Percentiles rank a stretch among this genome's conserved stretches.
phyloP scores from a whole-genome alignment of 2,329 filamentous ascomycete genomes.

The Fragosphaeria purpurea region DNA sequence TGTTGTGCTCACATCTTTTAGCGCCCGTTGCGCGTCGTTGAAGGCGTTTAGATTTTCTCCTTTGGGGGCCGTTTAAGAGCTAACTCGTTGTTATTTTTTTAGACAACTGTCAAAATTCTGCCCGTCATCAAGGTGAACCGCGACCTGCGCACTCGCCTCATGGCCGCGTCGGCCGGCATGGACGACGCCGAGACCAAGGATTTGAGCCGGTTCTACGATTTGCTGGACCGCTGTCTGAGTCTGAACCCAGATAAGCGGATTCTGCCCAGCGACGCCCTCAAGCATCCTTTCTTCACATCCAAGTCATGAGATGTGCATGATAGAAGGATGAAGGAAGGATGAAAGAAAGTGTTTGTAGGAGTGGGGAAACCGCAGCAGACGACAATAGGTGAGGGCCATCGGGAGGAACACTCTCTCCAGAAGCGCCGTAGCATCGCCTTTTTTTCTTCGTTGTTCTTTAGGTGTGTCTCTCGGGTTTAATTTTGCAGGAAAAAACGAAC shows the following conservation, averaged over 20 bases:
- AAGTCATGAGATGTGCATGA: constrained; percentile 15
- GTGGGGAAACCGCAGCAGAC: no score
- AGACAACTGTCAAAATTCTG: constrained; percentile 60
- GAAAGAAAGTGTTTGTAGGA: no score
- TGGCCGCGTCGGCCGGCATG: constrained; percentile 64
- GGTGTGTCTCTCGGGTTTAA: no score
- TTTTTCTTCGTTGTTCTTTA: no score
- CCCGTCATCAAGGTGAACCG: constrained; percentile 64
- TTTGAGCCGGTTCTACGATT: constrained; percentile 71
- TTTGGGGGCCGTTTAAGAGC: constrained; percentile 8
- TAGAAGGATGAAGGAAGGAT: not conserved
- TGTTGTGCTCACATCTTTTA: not conserved
- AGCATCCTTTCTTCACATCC: constrained; percentile 72
- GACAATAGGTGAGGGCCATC: no score
- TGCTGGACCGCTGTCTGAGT: constrained; percentile 78
- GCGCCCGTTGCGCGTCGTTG: not conserved
- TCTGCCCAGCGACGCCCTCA: constrained; percentile 74
- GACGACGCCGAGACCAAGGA: constrained; percentile 66
- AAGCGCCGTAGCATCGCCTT: no score
- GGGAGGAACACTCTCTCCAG: no score
- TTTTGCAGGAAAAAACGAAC: no score
- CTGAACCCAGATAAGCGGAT: constrained; percentile 90
- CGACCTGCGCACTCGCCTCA: constrained; percentile 71
- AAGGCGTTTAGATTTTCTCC: no score
- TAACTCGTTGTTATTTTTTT: constrained; percentile 14